phyloP scores from a whole-genome alignment of 176 grass and related monocot genomes.

The Rhynchospora breviuscula region DNA sequence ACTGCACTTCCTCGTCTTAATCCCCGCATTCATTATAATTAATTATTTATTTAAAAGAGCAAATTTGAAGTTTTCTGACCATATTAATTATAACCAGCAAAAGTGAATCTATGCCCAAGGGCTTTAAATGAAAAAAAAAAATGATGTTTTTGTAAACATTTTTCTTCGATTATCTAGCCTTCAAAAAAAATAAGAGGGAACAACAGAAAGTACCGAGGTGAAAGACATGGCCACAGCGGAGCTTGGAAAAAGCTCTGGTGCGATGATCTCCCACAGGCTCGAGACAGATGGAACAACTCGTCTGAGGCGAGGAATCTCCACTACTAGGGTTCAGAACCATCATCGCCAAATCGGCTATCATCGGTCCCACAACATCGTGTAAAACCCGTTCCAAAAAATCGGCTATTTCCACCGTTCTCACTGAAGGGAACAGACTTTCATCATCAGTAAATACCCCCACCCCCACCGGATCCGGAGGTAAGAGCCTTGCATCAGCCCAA shows the following conservation, averaged over 20 bases:
- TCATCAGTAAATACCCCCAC: too few species aligned
- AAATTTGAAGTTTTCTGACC: not conserved
- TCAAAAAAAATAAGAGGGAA: not conserved
- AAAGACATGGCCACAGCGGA: constrained; percentile 91
- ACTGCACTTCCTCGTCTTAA: not conserved
- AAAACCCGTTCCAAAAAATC: too few species aligned
- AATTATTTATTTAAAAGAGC: not conserved
- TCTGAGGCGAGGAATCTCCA: constrained; percentile 26
- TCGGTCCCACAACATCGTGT: too few species aligned
- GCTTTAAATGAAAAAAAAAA: too few species aligned
- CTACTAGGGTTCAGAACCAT: constrained; percentile 43
- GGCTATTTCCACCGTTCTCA: too few species aligned
- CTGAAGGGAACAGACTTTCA: too few species aligned
- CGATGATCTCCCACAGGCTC: constrained; percentile 48
- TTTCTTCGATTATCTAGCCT: too few species aligned
- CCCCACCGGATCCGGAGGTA: too few species aligned
- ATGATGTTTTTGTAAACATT: too few species aligned
- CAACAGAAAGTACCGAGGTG: constrained; percentile 62
- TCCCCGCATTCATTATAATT: not conserved
- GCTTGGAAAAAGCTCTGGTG: constrained; percentile 61
- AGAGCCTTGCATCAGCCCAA: too few species aligned
- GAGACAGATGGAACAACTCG: constrained; percentile 82
- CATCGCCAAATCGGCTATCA: constrained; percentile 3
- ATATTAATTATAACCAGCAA: not conserved
- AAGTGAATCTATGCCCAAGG: too few species aligned